phyloP scores from a whole-genome alignment of 1,284 basidiomycete species.

The Microbotryum scabiosae region DNA sequence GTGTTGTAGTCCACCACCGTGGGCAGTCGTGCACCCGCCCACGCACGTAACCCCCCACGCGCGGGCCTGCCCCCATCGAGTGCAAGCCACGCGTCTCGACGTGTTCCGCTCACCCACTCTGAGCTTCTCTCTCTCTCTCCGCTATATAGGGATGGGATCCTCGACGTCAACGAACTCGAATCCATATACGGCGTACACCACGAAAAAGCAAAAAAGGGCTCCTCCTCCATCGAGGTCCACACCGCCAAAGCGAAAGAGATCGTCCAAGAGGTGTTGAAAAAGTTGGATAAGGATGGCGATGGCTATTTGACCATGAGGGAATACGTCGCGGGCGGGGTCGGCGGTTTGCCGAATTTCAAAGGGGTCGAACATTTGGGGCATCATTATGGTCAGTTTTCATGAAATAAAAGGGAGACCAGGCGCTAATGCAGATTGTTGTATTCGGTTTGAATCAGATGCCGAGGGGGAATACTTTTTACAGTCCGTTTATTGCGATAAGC shows the following conservation, averaged over 20 bases:
- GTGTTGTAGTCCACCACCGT: too few species aligned
- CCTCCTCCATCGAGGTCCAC: constrained; percentile 70
- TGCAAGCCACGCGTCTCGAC: background rate
- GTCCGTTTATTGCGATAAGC: background rate
- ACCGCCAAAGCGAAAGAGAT: constrained; percentile 77
- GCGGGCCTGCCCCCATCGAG: too few species aligned
- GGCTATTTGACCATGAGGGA: constrained; percentile 70
- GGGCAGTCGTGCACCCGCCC: too few species aligned
- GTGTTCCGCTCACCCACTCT: background rate
- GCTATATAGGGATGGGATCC: too few species aligned
- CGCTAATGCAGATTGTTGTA: too few species aligned
- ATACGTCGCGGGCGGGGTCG: constrained; percentile 67
- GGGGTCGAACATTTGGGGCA: constrained; percentile 62
- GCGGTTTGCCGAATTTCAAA: constrained; percentile 73
- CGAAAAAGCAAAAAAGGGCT: constrained; percentile 78
- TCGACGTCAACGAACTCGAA: constrained; percentile 42
- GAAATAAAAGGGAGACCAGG: too few species aligned
- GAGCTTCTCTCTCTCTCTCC: background rate
- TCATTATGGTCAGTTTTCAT: constrained; percentile 73
- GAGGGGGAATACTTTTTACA: constrained; percentile 46
- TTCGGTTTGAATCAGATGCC: too few species aligned
- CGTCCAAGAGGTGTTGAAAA: constrained; percentile 61
- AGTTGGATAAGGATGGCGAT: constrained; percentile 71
- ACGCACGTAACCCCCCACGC: too few species aligned
- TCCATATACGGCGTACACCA: constrained; percentile 75